These are phyloP conservation scores for Oenanthe sinensis DNA, from an alignment of 129 eudicot genomes.

Conservation along the genomic window DNA sequence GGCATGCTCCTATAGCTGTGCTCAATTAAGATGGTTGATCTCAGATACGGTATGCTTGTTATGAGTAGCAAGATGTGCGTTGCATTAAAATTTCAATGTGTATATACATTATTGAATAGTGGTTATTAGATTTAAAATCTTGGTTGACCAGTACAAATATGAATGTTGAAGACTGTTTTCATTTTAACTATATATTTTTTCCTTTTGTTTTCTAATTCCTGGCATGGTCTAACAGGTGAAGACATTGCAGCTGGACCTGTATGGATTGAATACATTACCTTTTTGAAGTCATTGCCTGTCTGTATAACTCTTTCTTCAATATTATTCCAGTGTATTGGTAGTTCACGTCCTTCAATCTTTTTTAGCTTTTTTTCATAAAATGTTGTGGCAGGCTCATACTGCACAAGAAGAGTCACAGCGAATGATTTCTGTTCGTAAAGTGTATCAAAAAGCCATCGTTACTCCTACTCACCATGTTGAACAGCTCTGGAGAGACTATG, in stretches of 20 bases:
- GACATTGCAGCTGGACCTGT: slow-evolving; percentile 96
- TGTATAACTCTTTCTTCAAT: slow-evolving; percentile 18
- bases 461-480: slow-evolving; percentile 93
- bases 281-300: slow-evolving; percentile 77
- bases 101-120: background rate
- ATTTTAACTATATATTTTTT: background rate
- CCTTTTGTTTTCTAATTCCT: background rate
- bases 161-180: background rate
- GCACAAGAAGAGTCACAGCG: slow-evolving; percentile 85
- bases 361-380: slow-evolving; percentile 4
- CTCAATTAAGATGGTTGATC: background rate
- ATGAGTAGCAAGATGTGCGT: background rate
- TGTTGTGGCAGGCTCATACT: slow-evolving; percentile 60
- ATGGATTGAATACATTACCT: slow-evolving; percentile 89
- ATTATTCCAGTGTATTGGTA: background rate
- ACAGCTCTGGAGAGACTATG: slow-evolving; percentile 98
- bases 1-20: background rate
- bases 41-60: background rate
- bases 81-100: background rate
- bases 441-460: slow-evolving; percentile 82
- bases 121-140: background rate
- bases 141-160: background rate
- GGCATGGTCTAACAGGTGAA: slow-evolving; percentile 42
- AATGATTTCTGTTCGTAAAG: slow-evolving; percentile 76
- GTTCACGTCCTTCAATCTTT: background rate